Evolutionary conservation across 768 basidiomycete species (phyloP).

Genomic region (Cubamyces lactineus): DNA sequence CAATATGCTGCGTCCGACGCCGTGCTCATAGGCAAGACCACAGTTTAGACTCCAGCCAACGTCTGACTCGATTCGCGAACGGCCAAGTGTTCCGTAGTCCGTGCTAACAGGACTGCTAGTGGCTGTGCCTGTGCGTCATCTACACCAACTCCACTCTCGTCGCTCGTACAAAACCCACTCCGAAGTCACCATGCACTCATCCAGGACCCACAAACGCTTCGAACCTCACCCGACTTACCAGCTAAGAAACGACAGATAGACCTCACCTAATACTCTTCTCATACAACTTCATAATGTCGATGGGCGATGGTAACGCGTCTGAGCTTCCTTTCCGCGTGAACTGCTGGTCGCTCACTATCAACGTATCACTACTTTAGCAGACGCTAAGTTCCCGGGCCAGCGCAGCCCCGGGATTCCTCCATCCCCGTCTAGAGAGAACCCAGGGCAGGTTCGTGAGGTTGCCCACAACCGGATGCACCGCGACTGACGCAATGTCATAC

Average conservation of each 20-base stretch:
- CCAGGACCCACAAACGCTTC: background rate
- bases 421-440: slow-evolving; percentile 50
- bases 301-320: slow-evolving; percentile 3
- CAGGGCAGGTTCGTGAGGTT: slow-evolving; percentile 42
- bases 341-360: background rate
- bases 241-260: background rate
- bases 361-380: no score
- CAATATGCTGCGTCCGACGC: no score
- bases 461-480: background rate
- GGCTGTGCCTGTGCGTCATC: slow-evolving; percentile 10
- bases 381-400: slow-evolving; percentile 48
- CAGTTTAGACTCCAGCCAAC: no score
- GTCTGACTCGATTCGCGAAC: no score
- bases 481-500: background rate
- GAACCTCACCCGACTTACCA: background rate
- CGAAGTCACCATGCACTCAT: background rate
- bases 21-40: no score
- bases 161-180: background rate
- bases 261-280: no score
- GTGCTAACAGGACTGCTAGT: background rate
- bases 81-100: no score
- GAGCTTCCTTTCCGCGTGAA: background rate
- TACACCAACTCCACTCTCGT: background rate
- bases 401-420: slow-evolving; percentile 43
- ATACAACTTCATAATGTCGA: background rate